Base-by-base conservation (phyloP, 2,329 filamentous ascomycete genomes). In the Chaetoscypha palmicola region DNA sequence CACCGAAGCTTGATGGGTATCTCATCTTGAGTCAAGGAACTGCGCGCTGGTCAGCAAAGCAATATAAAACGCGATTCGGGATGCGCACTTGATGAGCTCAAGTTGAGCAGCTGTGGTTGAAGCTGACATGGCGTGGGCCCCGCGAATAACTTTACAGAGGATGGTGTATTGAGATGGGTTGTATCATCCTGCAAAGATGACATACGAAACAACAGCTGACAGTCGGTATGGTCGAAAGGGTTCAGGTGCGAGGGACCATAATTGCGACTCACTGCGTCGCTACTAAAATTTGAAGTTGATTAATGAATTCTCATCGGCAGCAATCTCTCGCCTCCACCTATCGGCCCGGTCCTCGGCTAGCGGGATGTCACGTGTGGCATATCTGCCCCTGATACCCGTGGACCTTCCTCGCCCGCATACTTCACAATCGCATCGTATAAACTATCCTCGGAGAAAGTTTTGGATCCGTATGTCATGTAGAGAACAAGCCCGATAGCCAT, bases 1-100 rank as follows among this genome's bases (percentile, higher is more conserved):
- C 92, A 98, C 66, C 90, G 85, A 52, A 98, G 76, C 72, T 95
- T 96, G 59, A 90, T 88, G n/a, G 92, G 92, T 46, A 96, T 89
- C 50, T 92, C 87, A 58, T 91, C 86, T 53, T 61, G 60, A 21
- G 58, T 53, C 21, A 62, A 48, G 23, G 59, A 63, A 43, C 61
- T 63, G 35, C 28, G 8, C 12, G 14, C 17, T 24, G 26, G 31
- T 56, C 45, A 55, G 41, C 37, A 49, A 20, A 45, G 9, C 1
- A n/a, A 19, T 23, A 4, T 10, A 7, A 43, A 19, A 31, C 23
- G n/a, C 20, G 19, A 37, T 26, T 21, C 12, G 23, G 19, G 30
- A 14, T 14, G 46, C 55, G 35, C 31, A 62, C 61, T 56, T 60
- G 48, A 64, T 60, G 31, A 64, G 58, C 48, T 61, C 61, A 35